A percentile compares a stretch with the other conserved stretches of the same genome.
Evolutionary conservation across 2,329 filamentous ascomycete species (phyloP).

Genomic region (Clathrospora elynae): DNA sequence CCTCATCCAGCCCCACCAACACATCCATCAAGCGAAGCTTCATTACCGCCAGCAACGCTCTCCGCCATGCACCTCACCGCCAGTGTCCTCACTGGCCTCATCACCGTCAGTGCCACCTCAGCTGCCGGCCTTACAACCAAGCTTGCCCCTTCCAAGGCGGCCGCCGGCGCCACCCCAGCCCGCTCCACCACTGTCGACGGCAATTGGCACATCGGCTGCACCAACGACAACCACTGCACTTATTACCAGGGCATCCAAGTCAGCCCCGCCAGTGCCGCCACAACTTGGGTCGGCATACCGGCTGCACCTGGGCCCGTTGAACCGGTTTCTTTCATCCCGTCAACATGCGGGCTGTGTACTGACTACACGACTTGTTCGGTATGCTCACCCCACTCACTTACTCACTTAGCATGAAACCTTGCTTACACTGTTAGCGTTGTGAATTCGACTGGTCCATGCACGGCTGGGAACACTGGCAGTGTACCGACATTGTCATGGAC

Average conservation of each 20-base stretch:
- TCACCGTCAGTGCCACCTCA: conserved; percentile 12
- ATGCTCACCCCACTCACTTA: background rate
- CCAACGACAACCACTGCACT: conserved; percentile 9
- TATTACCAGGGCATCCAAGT: conserved; percentile 5
- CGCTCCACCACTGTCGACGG: background rate
- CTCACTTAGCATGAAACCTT: background rate
- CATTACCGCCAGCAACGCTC: background rate
- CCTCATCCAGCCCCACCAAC: conserved; percentile 10
- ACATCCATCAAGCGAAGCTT: background rate
- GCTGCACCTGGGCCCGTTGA: too few species aligned
- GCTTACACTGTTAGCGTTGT: background rate
- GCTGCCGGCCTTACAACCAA: conserved; percentile 5
- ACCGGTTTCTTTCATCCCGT: background rate
- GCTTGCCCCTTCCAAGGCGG: background rate
- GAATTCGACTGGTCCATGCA: background rate
- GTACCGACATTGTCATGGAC: background rate
- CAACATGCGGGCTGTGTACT: background rate
- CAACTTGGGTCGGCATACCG: background rate
- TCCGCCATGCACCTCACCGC: conserved; percentile 14
- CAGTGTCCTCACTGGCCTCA: conserved; percentile 17
- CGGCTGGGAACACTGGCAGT: conserved; percentile 3
- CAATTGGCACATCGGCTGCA: conserved; percentile 16
- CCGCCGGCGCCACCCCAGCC: background rate
- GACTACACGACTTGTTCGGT: background rate
- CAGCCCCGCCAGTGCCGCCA: background rate